Percentiles rank a stretch among this genome's conserved stretches.
Conservation (phyloP, 1,139 yeast species). For the Yamadazyma triangularis region DNA sequence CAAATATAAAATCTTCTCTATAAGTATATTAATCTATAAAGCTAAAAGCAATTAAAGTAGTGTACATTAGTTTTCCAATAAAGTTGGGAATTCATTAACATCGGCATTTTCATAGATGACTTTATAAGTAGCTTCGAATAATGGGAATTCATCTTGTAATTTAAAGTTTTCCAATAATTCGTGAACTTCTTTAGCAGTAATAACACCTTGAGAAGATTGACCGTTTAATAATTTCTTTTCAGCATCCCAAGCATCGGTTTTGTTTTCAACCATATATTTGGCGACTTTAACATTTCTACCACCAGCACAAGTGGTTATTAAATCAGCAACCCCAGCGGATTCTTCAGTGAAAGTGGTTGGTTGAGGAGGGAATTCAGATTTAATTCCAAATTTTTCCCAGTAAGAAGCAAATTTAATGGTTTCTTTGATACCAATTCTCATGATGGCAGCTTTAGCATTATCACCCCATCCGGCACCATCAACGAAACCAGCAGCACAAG, state of each 20-base stretch:
- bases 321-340: conserved; percentile 50
- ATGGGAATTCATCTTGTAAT: conserved; percentile 36
- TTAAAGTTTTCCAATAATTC: conserved; percentile 35
- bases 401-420: conserved; percentile 33
- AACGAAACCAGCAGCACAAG: conserved; percentile 46
- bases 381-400: conserved; percentile 17
- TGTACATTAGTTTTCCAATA: conserved; percentile 27
- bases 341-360: conserved; percentile 40
- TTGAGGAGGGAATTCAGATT: conserved; percentile 29
- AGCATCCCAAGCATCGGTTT: conserved; percentile 38
- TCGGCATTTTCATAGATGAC: conserved; percentile 37
- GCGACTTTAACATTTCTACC: conserved; percentile 49
- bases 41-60: no score
- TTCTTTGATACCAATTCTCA: conserved; percentile 45
- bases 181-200: conserved; percentile 47
- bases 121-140: conserved; percentile 47
- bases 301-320: conserved; percentile 47
- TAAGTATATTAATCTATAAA: no score
- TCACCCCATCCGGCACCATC: conserved; percentile 52
- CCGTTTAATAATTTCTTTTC: conserved; percentile 46
- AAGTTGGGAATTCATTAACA: conserved; percentile 30
- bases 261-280: conserved; percentile 45
- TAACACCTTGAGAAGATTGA: conserved; percentile 47
- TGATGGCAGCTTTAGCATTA: conserved; percentile 47
- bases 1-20: no score